Percentiles rank a stretch among this genome's conserved stretches.
These are phyloP conservation scores for Paracamarosporium sp. DNA, from an alignment of 2,329 filamentous ascomycete species.

Conservation along the genomic window DNA sequence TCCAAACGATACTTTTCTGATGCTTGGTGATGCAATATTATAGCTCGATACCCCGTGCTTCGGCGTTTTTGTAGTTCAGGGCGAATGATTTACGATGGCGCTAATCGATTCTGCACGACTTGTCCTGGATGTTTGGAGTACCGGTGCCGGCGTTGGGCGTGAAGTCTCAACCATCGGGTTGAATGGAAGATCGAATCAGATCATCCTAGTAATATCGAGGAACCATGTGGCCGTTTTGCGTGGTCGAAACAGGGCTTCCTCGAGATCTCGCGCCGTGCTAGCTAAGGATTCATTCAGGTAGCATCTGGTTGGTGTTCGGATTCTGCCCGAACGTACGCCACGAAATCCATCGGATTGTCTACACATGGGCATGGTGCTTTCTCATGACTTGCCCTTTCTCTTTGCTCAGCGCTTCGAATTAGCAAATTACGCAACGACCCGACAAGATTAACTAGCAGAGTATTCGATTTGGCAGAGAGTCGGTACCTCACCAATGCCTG, in stretches of 20 bases:
- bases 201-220: background rate
- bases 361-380: background rate
- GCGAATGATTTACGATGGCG: slow-evolving; percentile 2
- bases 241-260: background rate
- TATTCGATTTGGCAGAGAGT: background rate
- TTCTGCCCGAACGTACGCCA: background rate
- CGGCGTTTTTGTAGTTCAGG: slow-evolving; percentile 1
- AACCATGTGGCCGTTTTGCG: background rate
- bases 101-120: slow-evolving; percentile 3
- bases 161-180: background rate
- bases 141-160: background rate
- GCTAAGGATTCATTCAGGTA: background rate
- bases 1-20: slow-evolving; percentile 60
- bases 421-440: background rate
- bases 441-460: background rate
- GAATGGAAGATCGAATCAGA: background rate
- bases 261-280: background rate
- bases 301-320: background rate
- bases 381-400: background rate
- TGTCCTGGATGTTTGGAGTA: background rate
- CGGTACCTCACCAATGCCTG: background rate
- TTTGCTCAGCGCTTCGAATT: background rate
- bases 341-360: background rate
- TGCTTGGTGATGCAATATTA: slow-evolving; percentile 24
- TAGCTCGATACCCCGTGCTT: slow-evolving; percentile 19